A percentile compares a stretch with the other conserved stretches of the same genome.
Conservation (phyloP, 2,329 filamentous ascomycete genomes). For the Penicillium italicum region DNA sequence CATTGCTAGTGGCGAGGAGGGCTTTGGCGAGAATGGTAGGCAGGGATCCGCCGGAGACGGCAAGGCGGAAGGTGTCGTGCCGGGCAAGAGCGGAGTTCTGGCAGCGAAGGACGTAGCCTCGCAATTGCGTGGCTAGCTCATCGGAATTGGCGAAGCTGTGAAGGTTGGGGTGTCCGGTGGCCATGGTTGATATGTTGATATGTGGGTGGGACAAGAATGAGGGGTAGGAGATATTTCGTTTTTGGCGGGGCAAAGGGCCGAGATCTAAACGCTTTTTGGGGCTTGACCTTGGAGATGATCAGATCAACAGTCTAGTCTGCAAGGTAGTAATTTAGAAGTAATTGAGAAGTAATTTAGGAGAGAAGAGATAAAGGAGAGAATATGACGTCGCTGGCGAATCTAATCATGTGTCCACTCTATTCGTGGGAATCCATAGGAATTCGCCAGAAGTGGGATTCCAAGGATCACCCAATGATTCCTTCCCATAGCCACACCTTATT, state of each 20-base stretch:
- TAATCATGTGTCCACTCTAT: background rate
- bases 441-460: background rate
- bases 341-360: too few relatives aligned
- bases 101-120: constrained; percentile 74
- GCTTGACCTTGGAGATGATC: background rate
- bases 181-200: constrained; percentile 38
- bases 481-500: constrained; percentile 10
- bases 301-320: background rate
- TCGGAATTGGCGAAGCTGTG: constrained; percentile 72
- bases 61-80: constrained; percentile 84
- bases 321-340: background rate
- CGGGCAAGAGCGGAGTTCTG: constrained; percentile 77
- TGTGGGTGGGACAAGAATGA: constrained; percentile 5
- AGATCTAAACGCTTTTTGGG: background rate
- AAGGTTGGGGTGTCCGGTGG: constrained; percentile 55
- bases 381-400: constrained; percentile 6
- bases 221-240: constrained; percentile 3
- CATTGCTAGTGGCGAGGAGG: constrained; percentile 59
- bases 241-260: background rate
- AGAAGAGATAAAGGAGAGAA: too few relatives aligned
- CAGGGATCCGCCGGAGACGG: constrained; percentile 88
- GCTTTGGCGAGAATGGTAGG: constrained; percentile 83
- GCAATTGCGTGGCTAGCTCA: constrained; percentile 71
- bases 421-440: background rate
- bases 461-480: background rate